phyloP scores from a whole-genome alignment of 2,329 filamentous ascomycete genomes.

The Ophiobolus disseminans region DNA sequence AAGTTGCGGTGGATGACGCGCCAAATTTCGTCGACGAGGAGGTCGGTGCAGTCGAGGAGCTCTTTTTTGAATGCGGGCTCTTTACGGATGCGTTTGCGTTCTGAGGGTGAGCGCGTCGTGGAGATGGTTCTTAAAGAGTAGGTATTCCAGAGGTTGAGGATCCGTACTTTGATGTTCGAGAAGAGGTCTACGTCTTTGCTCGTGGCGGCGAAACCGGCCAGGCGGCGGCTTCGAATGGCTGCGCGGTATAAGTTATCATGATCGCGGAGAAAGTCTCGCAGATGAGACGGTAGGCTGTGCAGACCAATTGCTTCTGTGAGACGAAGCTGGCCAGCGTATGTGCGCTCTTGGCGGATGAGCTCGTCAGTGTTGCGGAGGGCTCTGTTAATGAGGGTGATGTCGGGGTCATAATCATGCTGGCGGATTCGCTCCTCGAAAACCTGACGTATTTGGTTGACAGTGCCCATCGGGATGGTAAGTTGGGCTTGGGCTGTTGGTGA shows the following conservation, averaged over 20 bases:
- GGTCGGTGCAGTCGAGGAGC: background rate
- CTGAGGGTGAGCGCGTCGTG: background rate
- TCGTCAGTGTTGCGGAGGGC: background rate
- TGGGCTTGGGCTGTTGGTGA: background rate
- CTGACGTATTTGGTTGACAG: background rate
- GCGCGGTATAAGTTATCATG: constrained; percentile 10
- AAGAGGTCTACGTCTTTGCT: background rate
- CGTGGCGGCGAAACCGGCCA: background rate
- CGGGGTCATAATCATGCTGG: background rate
- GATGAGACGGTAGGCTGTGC: constrained; percentile 2
- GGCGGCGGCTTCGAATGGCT: constrained; percentile 1
- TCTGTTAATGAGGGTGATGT: background rate
- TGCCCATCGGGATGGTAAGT: background rate
- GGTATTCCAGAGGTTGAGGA: background rate
- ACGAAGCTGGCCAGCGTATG: constrained; percentile 7
- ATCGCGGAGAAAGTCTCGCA: constrained; percentile 6
- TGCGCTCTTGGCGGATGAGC: background rate
- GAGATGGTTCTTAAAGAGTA: background rate
- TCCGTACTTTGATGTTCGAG: background rate
- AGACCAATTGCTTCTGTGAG: constrained; percentile 2
- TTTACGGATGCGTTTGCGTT: background rate
- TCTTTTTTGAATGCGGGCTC: background rate
- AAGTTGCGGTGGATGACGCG: background rate
- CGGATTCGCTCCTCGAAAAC: background rate
- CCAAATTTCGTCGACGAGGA: background rate